A percentile compares a stretch with the other conserved stretches of the same genome.
These are phyloP conservation scores for Coemansia reversa DNA, from an alignment of 192 early-diverging fungal genomes.

Conservation along the genomic window DNA sequence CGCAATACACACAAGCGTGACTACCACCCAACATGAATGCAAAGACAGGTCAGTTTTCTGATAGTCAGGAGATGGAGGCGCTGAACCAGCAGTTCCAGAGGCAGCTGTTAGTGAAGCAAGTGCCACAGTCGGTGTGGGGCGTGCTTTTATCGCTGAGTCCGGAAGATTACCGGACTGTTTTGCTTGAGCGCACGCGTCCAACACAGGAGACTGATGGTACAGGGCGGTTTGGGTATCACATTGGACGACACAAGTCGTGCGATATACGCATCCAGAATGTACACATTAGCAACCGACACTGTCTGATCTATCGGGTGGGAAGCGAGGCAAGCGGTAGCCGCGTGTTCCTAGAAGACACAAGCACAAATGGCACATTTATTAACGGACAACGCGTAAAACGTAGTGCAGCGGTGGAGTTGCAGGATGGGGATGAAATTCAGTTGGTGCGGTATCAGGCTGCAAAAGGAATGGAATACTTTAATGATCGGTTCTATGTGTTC, in stretches of 20 bases:
- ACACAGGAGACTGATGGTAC: not conserved
- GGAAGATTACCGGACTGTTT: slow-evolving; percentile 48
- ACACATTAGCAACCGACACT: slow-evolving; percentile 58
- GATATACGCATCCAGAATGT: slow-evolving; percentile 51
- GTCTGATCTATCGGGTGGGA: slow-evolving; percentile 53
- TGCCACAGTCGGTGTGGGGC: slow-evolving; percentile 53
- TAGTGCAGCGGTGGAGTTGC: slow-evolving; percentile 56
- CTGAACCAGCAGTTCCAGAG: slow-evolving; percentile 50
- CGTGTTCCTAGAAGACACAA: slow-evolving; percentile 55
- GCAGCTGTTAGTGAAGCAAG: slow-evolving; percentile 52
- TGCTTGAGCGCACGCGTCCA: slow-evolving; percentile 38
- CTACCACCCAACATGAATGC: not conserved
- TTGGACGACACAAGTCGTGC: slow-evolving; percentile 55
- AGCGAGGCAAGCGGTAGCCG: slow-evolving; percentile 18
- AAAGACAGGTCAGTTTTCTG: slow-evolving; percentile 9
- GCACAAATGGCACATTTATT: slow-evolving; percentile 73
- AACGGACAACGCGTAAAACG: slow-evolving; percentile 59
- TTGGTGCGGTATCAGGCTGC: slow-evolving; percentile 54
- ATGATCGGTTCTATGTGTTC: slow-evolving; percentile 48
- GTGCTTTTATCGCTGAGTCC: slow-evolving; percentile 54
- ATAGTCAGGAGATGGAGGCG: slow-evolving; percentile 46
- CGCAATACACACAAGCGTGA: not conserved
- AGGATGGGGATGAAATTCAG: slow-evolving; percentile 64
- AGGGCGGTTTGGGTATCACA: slow-evolving; percentile 41
- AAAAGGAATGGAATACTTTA: slow-evolving; percentile 47